Base-by-base conservation (phyloP, 495 filamentous ascomycete genomes). In the Melanomma pulvis-pyrius region DNA sequence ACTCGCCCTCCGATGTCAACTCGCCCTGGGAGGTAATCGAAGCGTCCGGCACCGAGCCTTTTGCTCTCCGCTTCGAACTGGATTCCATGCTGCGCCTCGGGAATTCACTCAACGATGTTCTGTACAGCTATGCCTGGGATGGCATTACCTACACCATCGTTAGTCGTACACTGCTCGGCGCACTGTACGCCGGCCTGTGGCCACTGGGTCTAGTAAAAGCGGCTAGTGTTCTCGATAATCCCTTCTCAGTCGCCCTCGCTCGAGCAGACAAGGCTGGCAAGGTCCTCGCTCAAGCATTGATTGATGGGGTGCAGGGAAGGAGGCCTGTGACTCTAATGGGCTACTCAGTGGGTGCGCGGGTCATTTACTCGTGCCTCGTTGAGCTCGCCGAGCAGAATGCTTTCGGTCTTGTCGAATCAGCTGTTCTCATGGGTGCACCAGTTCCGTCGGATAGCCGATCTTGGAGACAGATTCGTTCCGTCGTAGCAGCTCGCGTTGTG, bases 381-480 rank as follows among this genome's bases (percentile, higher is more conserved):
- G 70, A 68, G 60, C 61, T 74, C 8, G 69, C 72, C 19, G 62
- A 70, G 26, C 70, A 69, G 51, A 61, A 73, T 13, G 70, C 70
- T 8, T 74, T 74, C 39, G 72, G 72, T 24, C 48, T 74, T 0
- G 64, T 74, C 2, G 72, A 74, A 48, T 69, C 63, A 24, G 72
- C 63, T 13, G 53, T 68, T 15, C 44, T 74, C 2, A 62, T 72
- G 67, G 72, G 72, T 21, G 59, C 72, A 8, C 66, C 72, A 12
- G 63, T 59, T 0, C 67, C 72, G 4, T 65, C 66, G 9, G 83
- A 84, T 59, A 75, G 78, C 34, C 71, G 75, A 2, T 75, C 76
- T 24, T 87, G 84, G 84, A 73, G 83, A 50, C 74, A 79, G 52
- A 81, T 86, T 76, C 82, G 79, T 63, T 82, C 79, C 65, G 80